Evolutionary conservation across 106 monocot species (phyloP), one percentile per base, ranked within the genome.

Genomic region (Allium cepa): DNA sequence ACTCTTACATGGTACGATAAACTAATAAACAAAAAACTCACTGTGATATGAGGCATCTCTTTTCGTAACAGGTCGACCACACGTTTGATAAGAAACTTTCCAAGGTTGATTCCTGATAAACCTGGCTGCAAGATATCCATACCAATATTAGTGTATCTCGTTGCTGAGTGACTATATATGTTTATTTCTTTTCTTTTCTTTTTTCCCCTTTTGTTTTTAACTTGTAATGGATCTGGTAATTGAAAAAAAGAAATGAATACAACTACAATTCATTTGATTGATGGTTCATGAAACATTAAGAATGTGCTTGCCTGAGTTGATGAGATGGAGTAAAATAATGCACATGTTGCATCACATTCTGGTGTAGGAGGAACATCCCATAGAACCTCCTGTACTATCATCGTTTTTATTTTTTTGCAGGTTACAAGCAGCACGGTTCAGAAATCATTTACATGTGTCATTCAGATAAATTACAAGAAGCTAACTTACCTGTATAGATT

Each of bases 311-410:
- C 92, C 79, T 93, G 92, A 74, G 85, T 93, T 61, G 88, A 85
- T 57, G 92, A 88, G 63, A 93, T 88, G 45, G 92, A 93, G 66
- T 93, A 93, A 75, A 93, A 93, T 60, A 93, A 73, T 15, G 92
- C 92, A 81, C 92, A 93, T 26, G 69, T 73, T 18, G 85, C 85
- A 66, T 82, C 80, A 56, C 46, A 50, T 81, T 93, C 92, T 66
- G 83, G 78, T 53, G 71, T 76, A 6, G 92, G 92, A 47, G 92
- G 92, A 67, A 76, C 81, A 64, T 93, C 92, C 92, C 92, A 93
- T 47, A 93, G 70, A 36, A 93, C 92, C 64, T 93, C 92, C 92
- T 93, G n/a, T 51, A 63, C 50, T 46, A 36, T 36, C 36, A 36
- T 36, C 5, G 36, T 4, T 36, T 36, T 36, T 36, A 36, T 36